phyloP scores from a whole-genome alignment of 768 basidiomycete genomes.

The Cystoderma amianthinum region DNA sequence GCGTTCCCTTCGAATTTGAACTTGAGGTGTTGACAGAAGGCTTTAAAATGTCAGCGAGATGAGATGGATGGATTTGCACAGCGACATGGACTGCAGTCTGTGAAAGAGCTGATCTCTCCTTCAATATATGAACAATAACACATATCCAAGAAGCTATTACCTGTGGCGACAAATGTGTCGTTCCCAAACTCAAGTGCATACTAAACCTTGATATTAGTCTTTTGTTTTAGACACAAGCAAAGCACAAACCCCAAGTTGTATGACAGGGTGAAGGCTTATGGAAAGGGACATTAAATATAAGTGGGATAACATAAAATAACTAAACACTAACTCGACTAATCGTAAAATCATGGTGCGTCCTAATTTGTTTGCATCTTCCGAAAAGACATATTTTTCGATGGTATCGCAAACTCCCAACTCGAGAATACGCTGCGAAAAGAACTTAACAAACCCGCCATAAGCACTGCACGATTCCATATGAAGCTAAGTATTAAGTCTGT shows the following conservation, averaged over 20 bases:
- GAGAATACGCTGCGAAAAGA: conserved; percentile 32
- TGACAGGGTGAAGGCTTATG: conserved; percentile 47
- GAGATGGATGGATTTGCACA: conserved; percentile 11
- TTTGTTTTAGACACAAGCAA: background rate
- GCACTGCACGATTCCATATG: conserved; percentile 17
- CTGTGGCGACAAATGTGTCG: conserved; percentile 42
- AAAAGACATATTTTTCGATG: conserved; percentile 44
- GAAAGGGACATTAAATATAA: background rate
- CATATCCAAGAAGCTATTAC: conserved; percentile 14
- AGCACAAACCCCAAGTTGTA: conserved; percentile 45
- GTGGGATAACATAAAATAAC: background rate
- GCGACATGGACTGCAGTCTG: conserved; percentile 37
- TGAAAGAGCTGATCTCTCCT: no score
- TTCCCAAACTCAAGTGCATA: conserved; percentile 48
- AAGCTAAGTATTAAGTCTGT: background rate
- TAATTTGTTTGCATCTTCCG: conserved; percentile 21
- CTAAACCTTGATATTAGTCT: conserved; percentile 16
- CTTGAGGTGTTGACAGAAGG: no score
- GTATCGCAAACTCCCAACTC: conserved; percentile 26
- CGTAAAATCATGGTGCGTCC: conserved; percentile 24
- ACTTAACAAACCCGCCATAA: conserved; percentile 27
- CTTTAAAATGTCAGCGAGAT: no score
- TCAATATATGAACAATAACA: no score
- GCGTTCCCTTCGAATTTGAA: conserved; percentile 19
- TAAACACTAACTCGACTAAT: background rate